Conservation (phyloP, 345 rosid species). For the Gossypium arboreum region DNA sequence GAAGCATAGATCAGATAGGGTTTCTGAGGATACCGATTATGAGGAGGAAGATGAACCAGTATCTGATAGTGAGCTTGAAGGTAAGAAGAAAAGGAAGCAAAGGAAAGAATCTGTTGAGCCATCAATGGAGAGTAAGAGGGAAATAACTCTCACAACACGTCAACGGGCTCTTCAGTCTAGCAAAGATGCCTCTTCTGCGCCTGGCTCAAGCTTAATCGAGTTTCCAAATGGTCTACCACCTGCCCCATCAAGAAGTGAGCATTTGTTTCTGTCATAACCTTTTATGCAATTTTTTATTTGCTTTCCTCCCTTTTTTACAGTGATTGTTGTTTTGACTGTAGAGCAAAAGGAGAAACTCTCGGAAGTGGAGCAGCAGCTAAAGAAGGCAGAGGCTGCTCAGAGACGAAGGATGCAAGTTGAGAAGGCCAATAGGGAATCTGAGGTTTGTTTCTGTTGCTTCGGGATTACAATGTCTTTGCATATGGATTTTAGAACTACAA, state of each 20-base stretch:
- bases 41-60: constrained; percentile 48
- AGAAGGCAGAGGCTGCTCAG: constrained; percentile 93
- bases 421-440: constrained; percentile 80
- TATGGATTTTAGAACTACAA: constrained; percentile 3
- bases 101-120: constrained; percentile 54
- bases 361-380: constrained; percentile 77
- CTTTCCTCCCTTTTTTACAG: neutral
- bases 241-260: constrained; percentile 82
- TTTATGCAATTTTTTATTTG: constrained; percentile 11
- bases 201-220: constrained; percentile 53
- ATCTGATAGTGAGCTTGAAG: constrained; percentile 51
- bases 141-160: constrained; percentile 71
- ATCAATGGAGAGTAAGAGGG: constrained; percentile 54
- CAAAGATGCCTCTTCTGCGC: constrained; percentile 43
- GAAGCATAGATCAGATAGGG: constrained; percentile 44
- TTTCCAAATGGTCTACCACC: constrained; percentile 94
- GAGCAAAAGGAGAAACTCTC: constrained; percentile 89
- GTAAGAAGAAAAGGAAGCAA: constrained; percentile 45
- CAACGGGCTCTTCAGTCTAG: constrained; percentile 89
- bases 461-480: neutral
- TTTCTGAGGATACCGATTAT: constrained; percentile 43
- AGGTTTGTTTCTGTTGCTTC: constrained; percentile 45
- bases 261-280: constrained; percentile 1
- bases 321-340: constrained; percentile 22
- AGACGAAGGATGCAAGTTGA: constrained; percentile 81